phyloP scores from a whole-genome alignment of 2,329 filamentous ascomycete genomes.

The Exophiala bonariae region DNA sequence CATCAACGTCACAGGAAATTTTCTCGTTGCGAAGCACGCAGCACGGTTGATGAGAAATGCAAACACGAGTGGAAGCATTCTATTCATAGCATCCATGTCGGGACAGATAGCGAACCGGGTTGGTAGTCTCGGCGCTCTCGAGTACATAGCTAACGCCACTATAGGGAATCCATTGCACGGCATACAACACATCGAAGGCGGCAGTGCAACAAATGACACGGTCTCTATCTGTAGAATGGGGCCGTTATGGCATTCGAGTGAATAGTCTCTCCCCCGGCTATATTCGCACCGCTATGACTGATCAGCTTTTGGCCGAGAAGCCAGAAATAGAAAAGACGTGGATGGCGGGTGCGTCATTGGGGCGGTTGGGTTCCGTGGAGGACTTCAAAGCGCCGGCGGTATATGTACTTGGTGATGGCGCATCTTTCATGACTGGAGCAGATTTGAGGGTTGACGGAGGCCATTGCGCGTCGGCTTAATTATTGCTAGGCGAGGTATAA shows the following conservation, averaged over 20 bases:
- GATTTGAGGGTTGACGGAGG: slow-evolving; percentile 43
- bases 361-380: slow-evolving; percentile 29
- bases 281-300: slow-evolving; percentile 48
- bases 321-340: slow-evolving; percentile 52
- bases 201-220: slow-evolving; percentile 47
- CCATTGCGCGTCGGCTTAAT: slow-evolving; percentile 41
- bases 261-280: slow-evolving; percentile 51
- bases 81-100: slow-evolving; percentile 65
- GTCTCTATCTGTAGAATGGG: slow-evolving; percentile 51
- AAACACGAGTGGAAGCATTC: slow-evolving; percentile 59
- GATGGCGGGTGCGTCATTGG: slow-evolving; percentile 55
- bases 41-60: slow-evolving; percentile 54
- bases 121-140: no score
- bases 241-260: slow-evolving; percentile 46
- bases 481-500: no score
- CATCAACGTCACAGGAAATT: slow-evolving; percentile 39
- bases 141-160: no score
- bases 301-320: slow-evolving; percentile 36
- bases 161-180: slow-evolving; percentile 46
- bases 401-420: slow-evolving; percentile 39
- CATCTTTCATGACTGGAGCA: slow-evolving; percentile 41
- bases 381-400: slow-evolving; percentile 40
- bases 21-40: slow-evolving; percentile 36
- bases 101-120: slow-evolving; percentile 57
- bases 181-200: slow-evolving; percentile 51